phyloP scores from a whole-genome alignment of 1,284 basidiomycete species.

The Ganoderma multipileum region DNA sequence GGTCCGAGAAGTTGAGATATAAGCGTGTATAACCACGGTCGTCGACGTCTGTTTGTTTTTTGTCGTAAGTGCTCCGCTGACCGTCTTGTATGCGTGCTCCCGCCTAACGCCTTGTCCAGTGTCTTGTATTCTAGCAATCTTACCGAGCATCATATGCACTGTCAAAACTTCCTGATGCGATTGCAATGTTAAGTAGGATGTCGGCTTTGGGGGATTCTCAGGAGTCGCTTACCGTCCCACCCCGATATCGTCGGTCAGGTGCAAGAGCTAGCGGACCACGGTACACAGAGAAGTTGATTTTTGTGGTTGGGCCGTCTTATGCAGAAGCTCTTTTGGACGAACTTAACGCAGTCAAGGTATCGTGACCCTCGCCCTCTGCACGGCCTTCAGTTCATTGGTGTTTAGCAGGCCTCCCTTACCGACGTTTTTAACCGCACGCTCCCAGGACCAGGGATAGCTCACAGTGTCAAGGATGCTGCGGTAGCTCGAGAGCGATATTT shows the following conservation, averaged over 20 bases:
- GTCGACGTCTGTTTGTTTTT: constrained; percentile 10
- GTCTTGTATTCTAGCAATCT: constrained; percentile 9
- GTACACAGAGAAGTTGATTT: background rate
- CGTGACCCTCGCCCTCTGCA: background rate
- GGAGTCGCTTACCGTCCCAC: background rate
- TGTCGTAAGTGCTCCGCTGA: constrained; percentile 11
- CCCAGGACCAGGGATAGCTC: background rate
- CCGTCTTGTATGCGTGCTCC: background rate
- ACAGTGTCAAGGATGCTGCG: background rate
- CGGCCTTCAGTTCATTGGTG: background rate
- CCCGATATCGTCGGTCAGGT: background rate
- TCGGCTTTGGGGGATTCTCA: background rate
- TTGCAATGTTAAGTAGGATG: background rate
- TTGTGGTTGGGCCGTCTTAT: background rate
- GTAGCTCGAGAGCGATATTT: background rate
- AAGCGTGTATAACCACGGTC: constrained; percentile 17
- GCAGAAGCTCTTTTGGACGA: background rate
- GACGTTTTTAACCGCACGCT: background rate
- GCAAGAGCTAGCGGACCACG: background rate
- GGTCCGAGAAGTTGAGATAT: constrained; percentile 79
- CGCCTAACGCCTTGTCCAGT: background rate
- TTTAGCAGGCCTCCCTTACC: background rate
- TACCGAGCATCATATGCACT: background rate
- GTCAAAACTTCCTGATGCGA: background rate
- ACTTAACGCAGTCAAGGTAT: background rate